Percentiles rank a stretch among this genome's conserved stretches.
phyloP scores from a whole-genome alignment of 2,329 filamentous ascomycete species.

The Cladosporium sp. region DNA sequence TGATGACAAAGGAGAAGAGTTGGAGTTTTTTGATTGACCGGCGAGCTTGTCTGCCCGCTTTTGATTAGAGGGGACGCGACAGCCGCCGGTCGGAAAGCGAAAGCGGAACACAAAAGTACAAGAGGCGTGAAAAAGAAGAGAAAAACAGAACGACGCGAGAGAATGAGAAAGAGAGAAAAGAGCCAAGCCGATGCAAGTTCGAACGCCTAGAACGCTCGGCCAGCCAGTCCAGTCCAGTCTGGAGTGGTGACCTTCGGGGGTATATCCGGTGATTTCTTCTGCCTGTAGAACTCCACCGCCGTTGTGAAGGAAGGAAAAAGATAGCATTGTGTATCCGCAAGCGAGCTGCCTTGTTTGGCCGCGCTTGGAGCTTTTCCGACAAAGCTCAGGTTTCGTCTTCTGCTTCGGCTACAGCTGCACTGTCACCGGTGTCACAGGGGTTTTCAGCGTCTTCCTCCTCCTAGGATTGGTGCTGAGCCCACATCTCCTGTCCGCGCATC shows the following conservation, averaged over 20 bases:
- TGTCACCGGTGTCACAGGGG: background rate
- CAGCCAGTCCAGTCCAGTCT: constrained; percentile 7
- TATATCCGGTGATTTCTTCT: constrained; percentile 11
- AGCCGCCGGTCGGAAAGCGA: too few species aligned
- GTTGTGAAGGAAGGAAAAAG: constrained; percentile 11
- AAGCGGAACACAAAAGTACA: background rate
- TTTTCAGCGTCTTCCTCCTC: background rate
- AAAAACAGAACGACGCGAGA: background rate
- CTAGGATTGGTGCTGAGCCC: constrained; percentile 41
- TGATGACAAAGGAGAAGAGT: constrained; percentile 4
- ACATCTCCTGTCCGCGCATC: constrained; percentile 49
- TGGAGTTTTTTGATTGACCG: background rate
- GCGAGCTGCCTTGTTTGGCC: constrained; percentile 6
- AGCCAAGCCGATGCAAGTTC: constrained; percentile 10
- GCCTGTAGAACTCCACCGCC: constrained; percentile 11
- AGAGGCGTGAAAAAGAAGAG: background rate
- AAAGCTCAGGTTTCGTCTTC: background rate
- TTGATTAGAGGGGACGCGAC: too few species aligned
- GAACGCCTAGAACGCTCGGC: constrained; percentile 10
- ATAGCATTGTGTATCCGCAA: constrained; percentile 3
- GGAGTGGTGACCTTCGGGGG: constrained; percentile 8
- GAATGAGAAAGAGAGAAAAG: constrained; percentile 2
- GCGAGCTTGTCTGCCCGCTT: background rate
- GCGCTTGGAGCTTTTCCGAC: background rate
- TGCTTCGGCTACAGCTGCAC: background rate